Evolutionary conservation across 2,329 filamentous ascomycete genomes (phyloP).

Genomic region (Aspergillus amoenus): DNA sequence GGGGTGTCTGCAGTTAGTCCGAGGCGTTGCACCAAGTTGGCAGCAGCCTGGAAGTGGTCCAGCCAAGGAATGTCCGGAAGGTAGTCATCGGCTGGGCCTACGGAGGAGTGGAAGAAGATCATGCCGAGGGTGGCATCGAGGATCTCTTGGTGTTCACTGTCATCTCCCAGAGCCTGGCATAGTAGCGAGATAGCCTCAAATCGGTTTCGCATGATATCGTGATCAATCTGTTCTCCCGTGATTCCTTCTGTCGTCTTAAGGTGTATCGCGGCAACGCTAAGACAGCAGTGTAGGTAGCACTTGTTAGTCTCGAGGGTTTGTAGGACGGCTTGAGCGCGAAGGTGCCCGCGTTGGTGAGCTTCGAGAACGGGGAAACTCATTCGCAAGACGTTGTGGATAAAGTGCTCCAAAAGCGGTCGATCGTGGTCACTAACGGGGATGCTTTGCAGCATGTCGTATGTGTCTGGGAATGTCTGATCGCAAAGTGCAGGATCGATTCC

Average conservation of each 20-base stretch:
- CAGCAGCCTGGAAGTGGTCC: slow-evolving; percentile 91
- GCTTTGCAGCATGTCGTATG: slow-evolving; percentile 64
- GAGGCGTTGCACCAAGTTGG: slow-evolving; percentile 80
- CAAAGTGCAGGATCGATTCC: slow-evolving; percentile 23
- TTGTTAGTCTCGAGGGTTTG: slow-evolving; percentile 88
- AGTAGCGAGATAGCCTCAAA: slow-evolving; percentile 84
- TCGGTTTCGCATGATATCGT: slow-evolving; percentile 90
- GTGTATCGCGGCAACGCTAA: slow-evolving; percentile 90
- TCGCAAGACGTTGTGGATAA: slow-evolving; percentile 82
- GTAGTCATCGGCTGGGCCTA: slow-evolving; percentile 79
- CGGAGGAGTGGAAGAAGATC: slow-evolving; percentile 94
- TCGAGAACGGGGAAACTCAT: slow-evolving; percentile 91
- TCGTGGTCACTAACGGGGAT: slow-evolving; percentile 87
- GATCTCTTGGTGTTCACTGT: slow-evolving; percentile 82
- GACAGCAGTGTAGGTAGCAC: slow-evolving; percentile 90
- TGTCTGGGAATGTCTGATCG: slow-evolving; percentile 20
- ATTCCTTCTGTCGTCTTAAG: slow-evolving; percentile 74
- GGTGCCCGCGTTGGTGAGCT: slow-evolving; percentile 80
- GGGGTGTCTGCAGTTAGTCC: slow-evolving; percentile 70
- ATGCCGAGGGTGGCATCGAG: slow-evolving; percentile 90
- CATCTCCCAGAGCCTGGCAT: slow-evolving; percentile 75
- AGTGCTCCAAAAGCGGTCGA: slow-evolving; percentile 83
- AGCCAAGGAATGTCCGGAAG: slow-evolving; percentile 94
- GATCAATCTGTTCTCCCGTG: slow-evolving; percentile 72
- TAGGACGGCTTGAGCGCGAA: slow-evolving; percentile 78